These are phyloP conservation scores for Microcyclosporella mali DNA, from an alignment of 2,329 filamentous ascomycete species.

Conservation along the genomic window DNA sequence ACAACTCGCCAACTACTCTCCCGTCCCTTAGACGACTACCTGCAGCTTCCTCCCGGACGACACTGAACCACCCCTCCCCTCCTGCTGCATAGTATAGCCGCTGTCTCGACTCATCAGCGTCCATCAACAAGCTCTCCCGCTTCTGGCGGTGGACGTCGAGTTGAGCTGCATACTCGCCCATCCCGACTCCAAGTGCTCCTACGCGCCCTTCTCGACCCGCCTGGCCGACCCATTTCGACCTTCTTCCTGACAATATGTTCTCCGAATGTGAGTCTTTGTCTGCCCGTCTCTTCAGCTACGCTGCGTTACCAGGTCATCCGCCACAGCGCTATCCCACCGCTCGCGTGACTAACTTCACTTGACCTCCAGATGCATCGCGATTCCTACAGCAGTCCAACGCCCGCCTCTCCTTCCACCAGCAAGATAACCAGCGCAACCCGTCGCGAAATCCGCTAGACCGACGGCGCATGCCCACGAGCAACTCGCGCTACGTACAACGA, in stretches of 20 bases:
- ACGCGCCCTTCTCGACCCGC: too few species aligned
- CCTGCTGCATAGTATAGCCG: too few species aligned
- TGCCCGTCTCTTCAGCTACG: slow-evolving; percentile 25
- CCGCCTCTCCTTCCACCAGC: slow-evolving; percentile 65
- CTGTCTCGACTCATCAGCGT: too few species aligned
- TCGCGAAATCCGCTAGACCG: slow-evolving; percentile 45
- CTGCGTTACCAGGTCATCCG: slow-evolving; percentile 8
- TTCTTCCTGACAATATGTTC: slow-evolving; percentile 5
- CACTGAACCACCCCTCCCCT: too few species aligned
- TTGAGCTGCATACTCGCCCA: background rate
- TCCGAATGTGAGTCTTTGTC: slow-evolving; percentile 69
- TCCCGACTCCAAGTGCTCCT: background rate
- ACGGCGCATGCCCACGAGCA: slow-evolving; percentile 35
- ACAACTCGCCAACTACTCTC: too few species aligned
- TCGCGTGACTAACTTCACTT: slow-evolving; percentile 40
- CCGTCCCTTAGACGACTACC: too few species aligned
- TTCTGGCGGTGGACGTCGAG: background rate
- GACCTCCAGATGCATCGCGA: slow-evolving; percentile 73
- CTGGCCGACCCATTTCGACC: background rate
- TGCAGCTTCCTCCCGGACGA: too few species aligned
- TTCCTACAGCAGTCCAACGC: slow-evolving; percentile 97
- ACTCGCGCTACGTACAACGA: slow-evolving; percentile 44
- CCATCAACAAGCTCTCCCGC: too few species aligned
- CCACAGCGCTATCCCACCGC: slow-evolving; percentile 11
- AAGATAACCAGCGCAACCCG: slow-evolving; percentile 33